Conservation (phyloP, 2,329 filamentous ascomycete species). For the Neurospora crassa region DNA sequence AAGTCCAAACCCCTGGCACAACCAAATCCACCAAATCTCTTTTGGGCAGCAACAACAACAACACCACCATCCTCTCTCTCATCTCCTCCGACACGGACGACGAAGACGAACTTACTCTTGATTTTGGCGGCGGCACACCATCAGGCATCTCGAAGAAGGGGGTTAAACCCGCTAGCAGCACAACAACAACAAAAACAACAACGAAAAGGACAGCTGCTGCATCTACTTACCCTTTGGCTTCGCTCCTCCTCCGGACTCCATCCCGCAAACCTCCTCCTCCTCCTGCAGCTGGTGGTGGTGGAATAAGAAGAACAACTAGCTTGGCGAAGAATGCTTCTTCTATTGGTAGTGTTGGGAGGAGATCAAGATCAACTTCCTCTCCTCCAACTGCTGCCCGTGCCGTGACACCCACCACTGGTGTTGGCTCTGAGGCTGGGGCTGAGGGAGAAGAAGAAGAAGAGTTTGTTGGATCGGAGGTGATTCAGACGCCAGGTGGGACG, state of each 20-base stretch:
- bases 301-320: background rate
- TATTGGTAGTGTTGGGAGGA: background rate
- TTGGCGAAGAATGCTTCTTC: background rate
- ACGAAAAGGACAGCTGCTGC: too few relatives aligned
- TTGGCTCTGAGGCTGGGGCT: background rate
- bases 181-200: too few relatives aligned
- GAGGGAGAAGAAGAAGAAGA: conserved; percentile 4
- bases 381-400: background rate
- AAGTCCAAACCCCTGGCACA: background rate
- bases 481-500: conserved; percentile 41
- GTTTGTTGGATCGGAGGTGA: conserved; percentile 17
- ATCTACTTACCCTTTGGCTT: too few relatives aligned
- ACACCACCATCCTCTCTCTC: conserved; percentile 33
- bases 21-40: conserved; percentile 4
- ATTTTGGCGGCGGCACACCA: conserved; percentile 9
- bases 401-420: background rate
- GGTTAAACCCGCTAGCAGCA: too few relatives aligned
- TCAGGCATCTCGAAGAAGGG: background rate
- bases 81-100: conserved; percentile 27
- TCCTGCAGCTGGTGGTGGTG: background rate
- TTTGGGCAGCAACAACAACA: conserved; percentile 21
- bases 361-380: background rate
- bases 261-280: background rate
- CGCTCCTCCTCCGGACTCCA: background rate
- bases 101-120: conserved; percentile 30